These are phyloP conservation scores for Pyrus communis DNA, from an alignment of 306 rosid genomes.

Conservation along the genomic window DNA sequence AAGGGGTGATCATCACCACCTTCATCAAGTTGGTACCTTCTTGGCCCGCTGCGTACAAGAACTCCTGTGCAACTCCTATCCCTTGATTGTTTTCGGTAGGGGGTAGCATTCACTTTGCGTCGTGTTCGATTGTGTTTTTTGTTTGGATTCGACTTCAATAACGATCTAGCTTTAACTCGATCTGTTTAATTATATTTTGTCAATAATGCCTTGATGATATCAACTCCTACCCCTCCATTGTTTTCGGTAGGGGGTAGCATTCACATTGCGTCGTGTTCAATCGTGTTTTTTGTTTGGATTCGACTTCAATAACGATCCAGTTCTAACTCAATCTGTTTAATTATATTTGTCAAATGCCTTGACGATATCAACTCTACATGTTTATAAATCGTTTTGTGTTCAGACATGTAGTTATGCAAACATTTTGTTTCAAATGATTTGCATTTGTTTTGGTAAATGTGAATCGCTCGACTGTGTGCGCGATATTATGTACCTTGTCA, in stretches of 20 bases:
- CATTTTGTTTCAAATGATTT: not conserved
- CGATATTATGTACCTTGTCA: not conserved
- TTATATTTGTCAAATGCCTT: not conserved
- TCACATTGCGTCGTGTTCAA: not conserved
- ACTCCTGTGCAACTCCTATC: not conserved
- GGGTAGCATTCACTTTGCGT: not conserved
- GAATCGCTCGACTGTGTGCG: not conserved
- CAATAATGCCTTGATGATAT: not conserved
- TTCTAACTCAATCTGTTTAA: not conserved
- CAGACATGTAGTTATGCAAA: not conserved
- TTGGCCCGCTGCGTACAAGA: not conserved
- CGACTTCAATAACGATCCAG: not conserved
- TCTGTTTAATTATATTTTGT: not conserved
- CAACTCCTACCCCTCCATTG: not conserved
- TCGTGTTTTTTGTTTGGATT: not conserved
- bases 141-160: not conserved
- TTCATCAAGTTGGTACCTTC: not conserved
- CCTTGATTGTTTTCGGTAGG: not conserved
- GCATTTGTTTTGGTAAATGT: not conserved
- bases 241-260: not conserved
- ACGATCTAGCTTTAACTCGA: not conserved
- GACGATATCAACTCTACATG: not conserved
- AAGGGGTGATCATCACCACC: not conserved
- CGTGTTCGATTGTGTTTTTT: not conserved
- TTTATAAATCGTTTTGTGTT: not conserved